Percentiles rank a stretch among this genome's conserved stretches.
Conservation (phyloP, 2,329 filamentous ascomycete genomes). For the Colletotrichum somersetense region DNA sequence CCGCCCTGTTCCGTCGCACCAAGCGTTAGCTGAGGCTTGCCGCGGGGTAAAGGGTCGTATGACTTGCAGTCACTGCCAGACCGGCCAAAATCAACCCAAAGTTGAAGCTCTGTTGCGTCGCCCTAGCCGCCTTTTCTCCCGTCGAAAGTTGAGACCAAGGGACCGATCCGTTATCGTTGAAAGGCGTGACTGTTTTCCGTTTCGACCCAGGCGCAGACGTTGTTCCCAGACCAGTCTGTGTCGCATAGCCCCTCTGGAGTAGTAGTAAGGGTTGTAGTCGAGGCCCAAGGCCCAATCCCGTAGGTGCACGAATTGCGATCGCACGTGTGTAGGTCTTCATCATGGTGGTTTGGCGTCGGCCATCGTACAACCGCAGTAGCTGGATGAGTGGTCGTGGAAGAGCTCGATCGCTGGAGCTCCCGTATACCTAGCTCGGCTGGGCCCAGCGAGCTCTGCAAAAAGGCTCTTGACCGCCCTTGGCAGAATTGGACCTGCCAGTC, state of each 20-base stretch:
- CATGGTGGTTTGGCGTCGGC: constrained; percentile 56
- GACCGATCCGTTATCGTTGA: constrained; percentile 87
- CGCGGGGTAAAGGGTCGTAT: constrained; percentile 16
- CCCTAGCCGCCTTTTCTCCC: constrained; percentile 83
- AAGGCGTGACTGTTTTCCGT: constrained; percentile 80
- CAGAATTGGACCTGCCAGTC: constrained; percentile 47
- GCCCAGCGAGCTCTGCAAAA: constrained; percentile 29
- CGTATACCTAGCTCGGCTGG: constrained; percentile 11
- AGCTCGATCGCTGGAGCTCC: constrained; percentile 33
- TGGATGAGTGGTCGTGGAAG: constrained; percentile 16
- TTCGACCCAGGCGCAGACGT: constrained; percentile 58
- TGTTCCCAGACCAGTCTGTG: constrained; percentile 62
- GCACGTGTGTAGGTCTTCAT: constrained; percentile 61
- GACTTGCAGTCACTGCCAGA: constrained; percentile 77
- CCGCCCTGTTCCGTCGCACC: constrained; percentile 66
- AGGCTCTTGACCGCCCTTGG: constrained; percentile 53
- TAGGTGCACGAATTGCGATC: constrained; percentile 51
- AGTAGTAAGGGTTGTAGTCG: constrained; percentile 54
- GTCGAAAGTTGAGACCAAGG: constrained; percentile 83
- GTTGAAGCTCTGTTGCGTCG: constrained; percentile 93
- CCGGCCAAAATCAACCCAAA: constrained; percentile 82
- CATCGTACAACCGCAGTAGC: constrained; percentile 49
- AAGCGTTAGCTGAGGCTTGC: constrained; percentile 19
- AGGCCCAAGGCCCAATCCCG: constrained; percentile 44
- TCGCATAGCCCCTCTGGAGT: constrained; percentile 67